Conservation (phyloP, 176 grass and related monocot genomes). For the Carex scoparia region DNA sequence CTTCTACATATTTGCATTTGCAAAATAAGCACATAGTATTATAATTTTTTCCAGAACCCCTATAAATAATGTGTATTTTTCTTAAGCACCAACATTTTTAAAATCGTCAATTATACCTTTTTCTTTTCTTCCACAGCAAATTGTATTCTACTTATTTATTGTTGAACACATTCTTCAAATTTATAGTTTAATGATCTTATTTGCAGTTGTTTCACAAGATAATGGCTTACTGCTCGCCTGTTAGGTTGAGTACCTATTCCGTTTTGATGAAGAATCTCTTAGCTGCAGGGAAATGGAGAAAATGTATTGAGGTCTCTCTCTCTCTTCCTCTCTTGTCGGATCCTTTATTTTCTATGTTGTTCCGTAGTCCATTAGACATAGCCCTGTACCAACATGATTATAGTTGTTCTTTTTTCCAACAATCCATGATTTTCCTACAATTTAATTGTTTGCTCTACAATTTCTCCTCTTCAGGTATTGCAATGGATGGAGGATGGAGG, state of each 20-base stretch:
- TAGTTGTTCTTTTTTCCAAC: conserved; percentile 15
- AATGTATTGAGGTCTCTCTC: conserved; percentile 61
- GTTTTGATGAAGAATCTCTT: conserved; percentile 80
- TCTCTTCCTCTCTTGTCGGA: background rate
- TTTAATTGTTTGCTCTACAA: background rate
- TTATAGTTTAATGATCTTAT: conserved; percentile 27
- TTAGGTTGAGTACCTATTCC: conserved; percentile 58
- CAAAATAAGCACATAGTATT: background rate
- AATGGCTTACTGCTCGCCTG: conserved; percentile 39
- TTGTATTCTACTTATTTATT: background rate
- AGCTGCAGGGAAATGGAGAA: conserved; percentile 88
- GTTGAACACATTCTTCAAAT: conserved; percentile 21
- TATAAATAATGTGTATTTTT: conserved; percentile 5
- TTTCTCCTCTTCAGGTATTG: conserved; percentile 55
- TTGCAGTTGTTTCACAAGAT: conserved; percentile 79
- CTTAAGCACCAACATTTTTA: background rate
- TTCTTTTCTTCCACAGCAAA: conserved; percentile 5
- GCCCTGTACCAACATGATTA: background rate
- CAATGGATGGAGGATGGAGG: conserved; percentile 95
- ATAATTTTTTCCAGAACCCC: background rate
- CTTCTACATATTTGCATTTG: conserved; percentile 3
- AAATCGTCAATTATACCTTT: background rate
- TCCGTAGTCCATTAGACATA: conserved; percentile 7
- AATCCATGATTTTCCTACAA: background rate
- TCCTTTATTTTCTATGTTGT: conserved; percentile 13